Percentiles rank a stretch among this genome's conserved stretches.
Conservation (phyloP, 441 rosid genomes). For the Bruguiera hainesii region DNA sequence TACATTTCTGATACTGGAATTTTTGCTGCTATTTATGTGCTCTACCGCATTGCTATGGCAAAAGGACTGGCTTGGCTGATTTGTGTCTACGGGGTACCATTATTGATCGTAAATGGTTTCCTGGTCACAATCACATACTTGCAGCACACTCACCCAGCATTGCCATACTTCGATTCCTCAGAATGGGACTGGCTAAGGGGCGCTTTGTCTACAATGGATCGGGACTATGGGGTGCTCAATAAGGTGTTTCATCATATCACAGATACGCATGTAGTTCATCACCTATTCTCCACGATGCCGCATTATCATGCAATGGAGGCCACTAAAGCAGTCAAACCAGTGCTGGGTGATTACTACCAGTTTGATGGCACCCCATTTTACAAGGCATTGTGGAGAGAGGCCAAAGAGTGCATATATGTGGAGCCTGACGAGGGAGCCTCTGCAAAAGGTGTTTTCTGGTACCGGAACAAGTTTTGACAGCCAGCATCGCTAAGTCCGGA, state of each 20-base stretch:
- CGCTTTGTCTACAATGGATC: conserved; percentile 71
- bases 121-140: conserved; percentile 71
- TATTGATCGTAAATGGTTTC: conserved; percentile 60
- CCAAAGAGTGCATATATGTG: conserved; percentile 76
- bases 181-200: conserved; percentile 93
- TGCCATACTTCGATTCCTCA: conserved; percentile 69
- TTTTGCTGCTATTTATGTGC: conserved; percentile 41
- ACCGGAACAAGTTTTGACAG: conserved; percentile 47
- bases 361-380: conserved; percentile 64
- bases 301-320: conserved; percentile 94
- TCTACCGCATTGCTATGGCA: conserved; percentile 43
- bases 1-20: conserved; percentile 63
- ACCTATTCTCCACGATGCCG: conserved; percentile 78
- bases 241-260: conserved; percentile 77
- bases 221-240: conserved; percentile 83
- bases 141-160: conserved; percentile 80
- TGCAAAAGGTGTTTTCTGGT: conserved; percentile 74
- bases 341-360: conserved; percentile 71
- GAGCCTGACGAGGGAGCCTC: conserved; percentile 54
- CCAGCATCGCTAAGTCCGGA: too few relatives aligned
- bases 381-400: conserved; percentile 77
- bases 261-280: conserved; percentile 86
- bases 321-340: conserved; percentile 68
- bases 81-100: conserved; percentile 61
- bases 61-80: conserved; percentile 61